Conservation (phyloP, 345 rosid genomes). For the Anastatica hierochuntica region DNA sequence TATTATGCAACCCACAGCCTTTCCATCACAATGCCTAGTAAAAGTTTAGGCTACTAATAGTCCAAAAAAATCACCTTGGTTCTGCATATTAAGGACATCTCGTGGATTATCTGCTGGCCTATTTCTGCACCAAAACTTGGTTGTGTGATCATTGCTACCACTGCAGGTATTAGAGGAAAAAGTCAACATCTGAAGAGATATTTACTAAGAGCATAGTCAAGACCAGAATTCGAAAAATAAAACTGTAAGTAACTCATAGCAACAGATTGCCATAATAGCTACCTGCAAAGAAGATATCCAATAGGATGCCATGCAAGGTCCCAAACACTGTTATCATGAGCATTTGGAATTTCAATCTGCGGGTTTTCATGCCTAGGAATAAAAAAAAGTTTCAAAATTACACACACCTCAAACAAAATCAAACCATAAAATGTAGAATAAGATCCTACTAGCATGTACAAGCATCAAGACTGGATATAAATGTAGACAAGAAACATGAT, state of each 20-base stretch:
- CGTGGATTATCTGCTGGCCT: slow-evolving; percentile 91
- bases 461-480: neutral
- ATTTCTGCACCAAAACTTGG: slow-evolving; percentile 98
- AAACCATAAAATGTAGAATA: too few relatives aligned
- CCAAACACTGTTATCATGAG: slow-evolving; percentile 94
- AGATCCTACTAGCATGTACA: slow-evolving; percentile 2
- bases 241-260: too few relatives aligned
- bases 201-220: neutral
- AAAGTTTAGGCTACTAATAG: neutral
- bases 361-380: slow-evolving; percentile 86
- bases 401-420: too few relatives aligned
- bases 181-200: slow-evolving; percentile 13
- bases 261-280: slow-evolving; percentile 7
- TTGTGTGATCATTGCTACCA: slow-evolving; percentile 91
- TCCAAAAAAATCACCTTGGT: slow-evolving; percentile 49
- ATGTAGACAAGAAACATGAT: slow-evolving; percentile 7
- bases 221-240: too few relatives aligned
- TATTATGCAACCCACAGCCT: slow-evolving; percentile 1
- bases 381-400: slow-evolving; percentile 11
- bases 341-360: slow-evolving; percentile 70
- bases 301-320: slow-evolving; percentile 99
- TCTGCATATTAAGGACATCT: slow-evolving; percentile 65
- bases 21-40: neutral
- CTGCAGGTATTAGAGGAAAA: slow-evolving; percentile 43
- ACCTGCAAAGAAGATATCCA: slow-evolving; percentile 99